Evolutionary conservation across 805 yeast genomes (phyloP), one percentile per base, ranked within the genome.

Genomic region (Blastobotrys mokoenaii): DNA sequence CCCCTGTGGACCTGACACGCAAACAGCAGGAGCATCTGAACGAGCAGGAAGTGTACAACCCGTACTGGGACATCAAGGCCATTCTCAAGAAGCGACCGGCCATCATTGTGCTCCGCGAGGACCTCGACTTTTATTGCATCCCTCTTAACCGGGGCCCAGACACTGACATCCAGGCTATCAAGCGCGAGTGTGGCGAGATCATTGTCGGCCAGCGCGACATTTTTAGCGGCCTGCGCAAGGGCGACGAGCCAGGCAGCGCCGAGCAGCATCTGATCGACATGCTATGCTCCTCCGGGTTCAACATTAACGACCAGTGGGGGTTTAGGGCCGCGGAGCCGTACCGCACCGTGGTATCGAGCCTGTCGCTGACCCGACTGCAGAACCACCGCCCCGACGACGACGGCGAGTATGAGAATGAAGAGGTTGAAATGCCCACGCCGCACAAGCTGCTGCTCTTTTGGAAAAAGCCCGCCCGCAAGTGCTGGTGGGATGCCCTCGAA

Each of bases 391-490:
- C 37, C 12, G 16, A 37, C 3, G 44, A 38, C 25, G 43, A 29
- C 14, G 40, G 12, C 9, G 38, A 15, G 12, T 14, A 18, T 8
- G 34, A 22, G 7, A 17, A 27, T 14, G 22, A 37, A 11, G 43
- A 40, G 22, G 41, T 17, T 11, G 47, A 22, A 8, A 42, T 38
- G 8, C 46, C 31, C 3, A 20, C 32, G n/a, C 58, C 70, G 2
- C 71, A 68, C 41, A 93, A 93, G 63, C 72, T 93, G 43, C 70
- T 93, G 32, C 67, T 93, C 43, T 93, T 93, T 60, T 93, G 98
- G 97, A 76, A 95, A 51, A 93, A 93, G 61, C 98, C 98, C 1
- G 98, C 98, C 1, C 76, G 97, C 59, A 93, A 93, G 61, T 93
- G 98, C 67, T 93, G 98, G 98, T 93, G 98, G 98, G 79, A 77